These are phyloP conservation scores for Tillandsia fasciculata DNA, from an alignment of 176 grass and related monocot species.

Conservation along the genomic window DNA sequence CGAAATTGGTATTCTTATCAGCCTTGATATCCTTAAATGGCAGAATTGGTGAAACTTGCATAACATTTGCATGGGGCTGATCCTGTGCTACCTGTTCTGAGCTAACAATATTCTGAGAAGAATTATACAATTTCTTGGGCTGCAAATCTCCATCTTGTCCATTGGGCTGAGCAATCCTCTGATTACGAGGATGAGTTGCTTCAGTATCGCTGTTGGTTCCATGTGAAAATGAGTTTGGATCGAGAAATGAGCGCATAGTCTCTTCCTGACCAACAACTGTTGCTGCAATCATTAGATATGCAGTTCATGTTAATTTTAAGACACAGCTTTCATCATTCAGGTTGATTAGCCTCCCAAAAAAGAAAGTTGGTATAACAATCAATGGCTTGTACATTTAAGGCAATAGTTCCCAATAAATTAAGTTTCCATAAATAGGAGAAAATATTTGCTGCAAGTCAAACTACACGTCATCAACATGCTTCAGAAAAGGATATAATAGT, in stretches of 20 bases:
- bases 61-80: not conserved
- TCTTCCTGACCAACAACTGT: conserved; percentile 35
- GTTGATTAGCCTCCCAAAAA: not conserved
- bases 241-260: conserved; percentile 31
- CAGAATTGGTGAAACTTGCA: not conserved
- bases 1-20: conserved; percentile 28
- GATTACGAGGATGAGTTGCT: conserved; percentile 19
- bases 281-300: conserved; percentile 27
- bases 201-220: conserved; percentile 29
- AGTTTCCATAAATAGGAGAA: not conserved
- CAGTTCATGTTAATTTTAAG: not conserved
- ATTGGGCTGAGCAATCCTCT: conserved; percentile 9
- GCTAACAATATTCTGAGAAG: not conserved
- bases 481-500: not conserved
- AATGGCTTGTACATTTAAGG: too few species aligned
- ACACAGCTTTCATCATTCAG: not conserved
- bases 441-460: not conserved
- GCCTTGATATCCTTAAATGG: not conserved
- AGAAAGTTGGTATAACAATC: not conserved
- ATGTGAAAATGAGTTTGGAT: conserved; percentile 30
- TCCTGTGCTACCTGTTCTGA: not conserved
- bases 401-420: not conserved
- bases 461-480: not conserved
- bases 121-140: not conserved
- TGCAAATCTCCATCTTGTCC: conserved; percentile 18